Evolutionary conservation across 495 filamentous ascomycete species (phyloP), one percentile per base, ranked within the genome.

Genomic region (Xylaria curta): DNA sequence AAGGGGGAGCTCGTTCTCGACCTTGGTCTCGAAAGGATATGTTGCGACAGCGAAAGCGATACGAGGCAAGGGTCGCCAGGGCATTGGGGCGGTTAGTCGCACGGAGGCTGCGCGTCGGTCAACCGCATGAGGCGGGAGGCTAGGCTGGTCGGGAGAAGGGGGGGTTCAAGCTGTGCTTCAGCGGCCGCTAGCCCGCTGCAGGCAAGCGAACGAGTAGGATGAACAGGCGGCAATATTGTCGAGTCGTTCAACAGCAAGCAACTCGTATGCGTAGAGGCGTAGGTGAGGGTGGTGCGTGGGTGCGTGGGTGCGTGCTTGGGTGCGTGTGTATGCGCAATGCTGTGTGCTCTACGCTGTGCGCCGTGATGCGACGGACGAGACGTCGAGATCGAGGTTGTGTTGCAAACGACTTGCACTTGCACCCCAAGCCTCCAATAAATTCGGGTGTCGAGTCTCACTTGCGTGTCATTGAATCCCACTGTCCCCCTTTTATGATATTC

Each of bases 21-120:
- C 91, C 42, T 92, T 91, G 60, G 96, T 92, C 70, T 90, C 87
- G 83, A 98, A 99, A 40, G 96, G 96, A 79, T 94, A 95, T 72
- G 90, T 93, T 80, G 95, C 95, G 80, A 99, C 92, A 72, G 95
- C 97, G 84, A 98, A 98, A 76, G 94, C 96, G 85, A 99, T 98
- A 76, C 93, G 94, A 82, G 95, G 94, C 80, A 99, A 88, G 72
- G 96, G 94, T 87, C 91, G 89, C 96, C 96, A 99, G 88, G 94
- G 93, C 95, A 98, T 98, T 80, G 78, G 73, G 65, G 63, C 74
- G 73, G 74, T 73, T 72, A 63, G 76, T 79, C 69, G 76, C 77
- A 76, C 77, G 65, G 70, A 74, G 70, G 71, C 76, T 76, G 74
- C 74, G 68, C 70, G 65, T 76, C 74, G 77, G 77, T 78, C 76